These are phyloP conservation scores for Leishmania braziliensis DNA, from an alignment of 208 protist genomes.

Conservation along the genomic window DNA sequence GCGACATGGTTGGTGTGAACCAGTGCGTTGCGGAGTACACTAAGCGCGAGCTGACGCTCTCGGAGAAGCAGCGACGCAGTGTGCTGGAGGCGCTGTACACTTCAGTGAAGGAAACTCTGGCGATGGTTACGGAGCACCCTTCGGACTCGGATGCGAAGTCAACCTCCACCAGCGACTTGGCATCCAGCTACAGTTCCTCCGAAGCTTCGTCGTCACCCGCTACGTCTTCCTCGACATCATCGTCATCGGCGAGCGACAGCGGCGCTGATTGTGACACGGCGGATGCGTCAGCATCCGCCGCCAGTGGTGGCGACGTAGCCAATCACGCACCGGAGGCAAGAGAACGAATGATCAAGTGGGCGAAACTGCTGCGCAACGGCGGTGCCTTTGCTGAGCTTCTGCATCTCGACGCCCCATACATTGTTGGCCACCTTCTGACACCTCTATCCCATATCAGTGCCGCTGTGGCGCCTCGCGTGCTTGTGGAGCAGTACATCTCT, in stretches of 20 bases:
- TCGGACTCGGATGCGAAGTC: neutral
- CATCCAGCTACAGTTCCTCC: neutral
- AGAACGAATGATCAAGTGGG: constrained; percentile 41
- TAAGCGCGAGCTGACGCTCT: constrained; percentile 12
- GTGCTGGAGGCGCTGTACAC: constrained; percentile 42
- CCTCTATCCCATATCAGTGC: constrained; percentile 45
- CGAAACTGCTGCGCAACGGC: constrained; percentile 34
- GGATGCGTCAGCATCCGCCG: constrained; percentile 4
- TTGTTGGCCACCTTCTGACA: constrained; percentile 26
- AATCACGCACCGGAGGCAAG: constrained; percentile 39
- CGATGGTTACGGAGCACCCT: constrained; percentile 27
- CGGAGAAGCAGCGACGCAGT: constrained; percentile 30
- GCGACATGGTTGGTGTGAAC: constrained; percentile 50
- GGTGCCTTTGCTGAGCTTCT: constrained; percentile 41
- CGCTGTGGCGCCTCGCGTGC: constrained; percentile 64
- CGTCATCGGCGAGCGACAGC: neutral
- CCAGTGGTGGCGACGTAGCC: constrained; percentile 1
- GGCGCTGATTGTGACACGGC: constrained; percentile 2
- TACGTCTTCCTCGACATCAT: neutral
- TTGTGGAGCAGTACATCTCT: constrained; percentile 77
- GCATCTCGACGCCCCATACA: constrained; percentile 22
- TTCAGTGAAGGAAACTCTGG: constrained; percentile 33
- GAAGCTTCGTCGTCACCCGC: neutral
- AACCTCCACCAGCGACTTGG: neutral
- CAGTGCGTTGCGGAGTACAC: constrained; percentile 38